phyloP scores from a whole-genome alignment of 139 green algal species.

The Auxenochlorella pyrenoidosa region DNA sequence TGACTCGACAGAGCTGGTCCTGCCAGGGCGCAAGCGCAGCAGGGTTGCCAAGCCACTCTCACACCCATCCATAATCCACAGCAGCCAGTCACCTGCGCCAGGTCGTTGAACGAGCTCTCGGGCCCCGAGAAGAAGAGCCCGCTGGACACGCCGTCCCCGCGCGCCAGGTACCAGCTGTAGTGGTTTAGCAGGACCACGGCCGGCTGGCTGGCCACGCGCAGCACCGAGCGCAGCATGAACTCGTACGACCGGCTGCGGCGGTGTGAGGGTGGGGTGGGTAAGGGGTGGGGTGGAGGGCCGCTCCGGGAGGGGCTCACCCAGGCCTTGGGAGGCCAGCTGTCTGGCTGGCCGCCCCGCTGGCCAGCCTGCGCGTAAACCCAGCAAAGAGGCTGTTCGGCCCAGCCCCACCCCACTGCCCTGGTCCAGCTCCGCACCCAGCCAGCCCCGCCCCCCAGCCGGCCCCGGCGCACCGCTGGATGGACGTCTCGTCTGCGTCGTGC shows the following conservation, averaged over 20 bases:
- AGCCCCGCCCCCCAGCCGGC: too few relatives aligned
- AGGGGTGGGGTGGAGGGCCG: too few relatives aligned
- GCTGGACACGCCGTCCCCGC: background rate
- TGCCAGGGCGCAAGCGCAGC: too few relatives aligned
- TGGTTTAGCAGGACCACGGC: constrained; percentile 18
- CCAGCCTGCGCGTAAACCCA: too few relatives aligned
- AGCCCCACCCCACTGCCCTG: too few relatives aligned
- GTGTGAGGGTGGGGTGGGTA: too few relatives aligned
- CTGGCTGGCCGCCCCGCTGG: too few relatives aligned
- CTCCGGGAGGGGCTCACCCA: too few relatives aligned
- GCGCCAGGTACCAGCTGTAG: constrained; percentile 3
- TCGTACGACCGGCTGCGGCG: background rate
- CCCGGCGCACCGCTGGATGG: background rate
- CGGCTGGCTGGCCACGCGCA: background rate
- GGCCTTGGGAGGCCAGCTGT: too few relatives aligned
- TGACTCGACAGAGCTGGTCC: too few relatives aligned
- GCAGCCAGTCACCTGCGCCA: constrained; percentile 1
- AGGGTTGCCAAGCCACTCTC: background rate
- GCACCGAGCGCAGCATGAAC: background rate
- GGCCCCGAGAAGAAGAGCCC: constrained; percentile 2
- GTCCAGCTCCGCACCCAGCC: too few relatives aligned
- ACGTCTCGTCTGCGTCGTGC: background rate
- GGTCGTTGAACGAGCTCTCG: background rate
- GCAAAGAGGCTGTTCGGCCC: too few relatives aligned
- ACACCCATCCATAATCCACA: background rate